Evolutionary conservation across 805 yeast genomes (phyloP), one percentile per base, ranked within the genome.

Genomic region (Cyberlindnera bimundalis): DNA sequence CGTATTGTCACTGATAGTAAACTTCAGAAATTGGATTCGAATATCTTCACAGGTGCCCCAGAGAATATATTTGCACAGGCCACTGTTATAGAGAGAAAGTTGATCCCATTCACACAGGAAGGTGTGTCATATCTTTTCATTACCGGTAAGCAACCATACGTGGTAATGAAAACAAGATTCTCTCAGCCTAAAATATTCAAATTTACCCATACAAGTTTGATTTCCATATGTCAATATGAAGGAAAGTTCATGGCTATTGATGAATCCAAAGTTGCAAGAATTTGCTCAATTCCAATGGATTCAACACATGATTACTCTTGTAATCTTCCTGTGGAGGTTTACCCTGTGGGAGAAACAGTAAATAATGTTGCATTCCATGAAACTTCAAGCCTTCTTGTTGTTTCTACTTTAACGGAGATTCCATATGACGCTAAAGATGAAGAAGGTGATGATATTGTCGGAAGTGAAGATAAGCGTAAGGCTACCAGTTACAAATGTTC

Each of bases 31-130:
- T 43, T 50, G 56, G 66, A 51, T 20, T 35, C 52, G 63, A 71
- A 50, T 47, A 68, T 70, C 4, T 70, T 82, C 10, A 78, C 87
- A 1, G 95, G 95, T 40, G 93, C 91, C 1, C 91, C 93, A 2
- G 83, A 78, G 40, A 84, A 84, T 59, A 84, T 90, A 1, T 82
- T 79, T 52, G 71, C 84, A 1, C 70, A 75, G 43, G 61, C 46
- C 45, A 83, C 82, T 1, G 70, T 70, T 5, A 73, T 84, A 33
- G 95, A 85, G 59, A 73, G 93, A 60, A 74, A 44, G 65, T 81
- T 62, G 74, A 78, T 40, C 71, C 79, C 57, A 63, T 84, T 46
- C 71, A 71, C 77, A 43, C 65, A 79, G 34, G 75, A 75, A 47
- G 85, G 81, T 1, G 69, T 71, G 44, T 71, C 79, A 1, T 70